These are phyloP conservation scores for Cladobotryum protrusum DNA, from an alignment of 2,329 filamentous ascomycete genomes.

Conservation along the genomic window DNA sequence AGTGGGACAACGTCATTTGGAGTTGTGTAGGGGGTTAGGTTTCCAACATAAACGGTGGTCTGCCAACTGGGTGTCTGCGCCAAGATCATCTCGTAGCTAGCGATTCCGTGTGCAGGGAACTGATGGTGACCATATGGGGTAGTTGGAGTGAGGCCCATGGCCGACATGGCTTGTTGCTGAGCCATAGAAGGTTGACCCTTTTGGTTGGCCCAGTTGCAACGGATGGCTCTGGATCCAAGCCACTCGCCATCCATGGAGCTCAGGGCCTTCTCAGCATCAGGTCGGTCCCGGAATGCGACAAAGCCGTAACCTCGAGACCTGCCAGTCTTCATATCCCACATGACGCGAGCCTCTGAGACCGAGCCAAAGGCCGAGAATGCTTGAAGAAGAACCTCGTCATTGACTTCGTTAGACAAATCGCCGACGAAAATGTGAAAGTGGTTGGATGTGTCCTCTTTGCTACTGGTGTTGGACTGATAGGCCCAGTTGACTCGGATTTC, in stretches of 20 bases:
- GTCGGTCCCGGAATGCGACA: constrained; percentile 90
- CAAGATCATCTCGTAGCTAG: constrained; percentile 96
- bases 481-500: constrained; percentile 99
- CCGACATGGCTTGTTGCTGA: constrained; percentile 93
- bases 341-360: constrained; percentile 95
- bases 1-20: constrained; percentile 95
- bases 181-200: constrained; percentile 99
- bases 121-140: constrained; percentile 96
- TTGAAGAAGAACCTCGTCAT: constrained; percentile 88
- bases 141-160: constrained; percentile 97
- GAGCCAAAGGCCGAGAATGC: constrained; percentile 94
- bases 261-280: constrained; percentile 90
- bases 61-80: constrained; percentile 96
- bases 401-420: constrained; percentile 96
- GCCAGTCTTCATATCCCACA: constrained; percentile 99
- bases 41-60: constrained; percentile 96
- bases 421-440: constrained; percentile 99
- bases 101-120: constrained; percentile 92
- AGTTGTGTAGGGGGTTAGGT: constrained; percentile 94
- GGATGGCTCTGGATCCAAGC: constrained; percentile 95
- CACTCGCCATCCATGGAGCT: constrained; percentile 99
- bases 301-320: constrained; percentile 96
- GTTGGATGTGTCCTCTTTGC: constrained; percentile 95
- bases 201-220: constrained; percentile 99
- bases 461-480: constrained; percentile 89